Base-by-base conservation (phyloP, 2,329 filamentous ascomycete genomes). In the Aspergillus tubingensis region DNA sequence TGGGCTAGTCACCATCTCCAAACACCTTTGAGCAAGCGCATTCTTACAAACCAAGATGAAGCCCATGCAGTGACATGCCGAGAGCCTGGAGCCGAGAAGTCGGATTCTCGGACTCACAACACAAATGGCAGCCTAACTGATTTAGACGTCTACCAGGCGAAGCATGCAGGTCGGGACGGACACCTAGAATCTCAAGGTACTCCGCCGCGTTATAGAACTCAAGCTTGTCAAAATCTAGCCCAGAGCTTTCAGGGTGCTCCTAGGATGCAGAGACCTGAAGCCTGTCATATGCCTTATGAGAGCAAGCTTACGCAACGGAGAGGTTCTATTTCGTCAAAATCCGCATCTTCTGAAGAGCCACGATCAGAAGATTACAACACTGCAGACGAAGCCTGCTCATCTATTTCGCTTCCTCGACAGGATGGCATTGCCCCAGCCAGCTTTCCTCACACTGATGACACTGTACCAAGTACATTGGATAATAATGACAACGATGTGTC, bases 361-460 rank as follows among this genome's bases (percentile, higher is more conserved):
- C 61, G 55, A 5, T 67, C 67, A 30, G 72, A 72, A 6, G 70
- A 71, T 39, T 75, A 75, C 32, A 67, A 74, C 13, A 75, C 73
- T 6, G 72, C 73, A 30, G 70, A 74, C 25, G 73, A 75, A 64
- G 65, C 48, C 43, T 49, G 48, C 13, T 62, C 66, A 8, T 54
- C 64, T 43, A 43, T 58, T 15, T 64, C 68, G 3, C 62, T 62
- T 15, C 57, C 65, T 8, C 27, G 10, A 13, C 13, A 30, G 38
- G 51, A 61, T 21, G 53, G 63, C n/a, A 57, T 57, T 44, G 15
- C n/a, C 21, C 27, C 23, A 7, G 49, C 48, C 21, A 11, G 36
- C 4, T 43, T 36, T 30, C 27, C 43, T 32, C 36, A 47, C 5
- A 51, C 10, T 27, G 19, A 25, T 39, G 15, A 25, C 32, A 19